Base-by-base conservation (phyloP, 805 yeast genomes). In the Yamadazyma kitorensis region DNA sequence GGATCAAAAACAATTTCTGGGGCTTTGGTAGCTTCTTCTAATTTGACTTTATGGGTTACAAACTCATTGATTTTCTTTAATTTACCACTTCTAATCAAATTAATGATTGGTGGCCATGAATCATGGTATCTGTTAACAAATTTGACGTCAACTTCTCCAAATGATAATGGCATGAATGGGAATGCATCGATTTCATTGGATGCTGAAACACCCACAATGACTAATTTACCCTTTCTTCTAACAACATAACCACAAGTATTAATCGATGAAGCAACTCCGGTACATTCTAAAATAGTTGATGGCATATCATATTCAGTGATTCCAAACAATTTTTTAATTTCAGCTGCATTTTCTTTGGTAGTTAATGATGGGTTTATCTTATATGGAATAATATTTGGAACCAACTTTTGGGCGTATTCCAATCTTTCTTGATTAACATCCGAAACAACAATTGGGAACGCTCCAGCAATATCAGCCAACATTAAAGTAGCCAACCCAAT, bases 251-350 rank as follows among this genome's bases (percentile, higher is more conserved):
- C 46, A 33, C 49, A 40, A 14, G 48, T 40, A 20, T 40, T 46
- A 24, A 50, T 47, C 6, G 47, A 44, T n/a, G 45, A 37, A 4
- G 48, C 52, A 31, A 47, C 45, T 21, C 53, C 55, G 16, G 53
- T 47, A 36, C 53, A 48, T 36, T 50, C 55, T 17, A 54, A 48
- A 4, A 54, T 44, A 10, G 44, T 43, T n/a, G 41, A 24, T 17
- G 47, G 60, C 61, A 17, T 50, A 46, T 37, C 51, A 50, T 42
- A 45, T 33, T 20, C 56, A 36, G 43, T 43, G 13, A 25, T 36
- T 9, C 64, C 65, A 32, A 57, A 61, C 14, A 55, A 37, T 36
- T 59, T 56, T 40, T 54, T 55, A 14, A 47, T 40, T 19, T 39
- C 43, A 2, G 14, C 29, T 16, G 43, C 47, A 22, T 43, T 43